These are phyloP conservation scores for Aspergillus nanangensis DNA, from an alignment of 495 filamentous ascomycete species.

Conservation along the genomic window DNA sequence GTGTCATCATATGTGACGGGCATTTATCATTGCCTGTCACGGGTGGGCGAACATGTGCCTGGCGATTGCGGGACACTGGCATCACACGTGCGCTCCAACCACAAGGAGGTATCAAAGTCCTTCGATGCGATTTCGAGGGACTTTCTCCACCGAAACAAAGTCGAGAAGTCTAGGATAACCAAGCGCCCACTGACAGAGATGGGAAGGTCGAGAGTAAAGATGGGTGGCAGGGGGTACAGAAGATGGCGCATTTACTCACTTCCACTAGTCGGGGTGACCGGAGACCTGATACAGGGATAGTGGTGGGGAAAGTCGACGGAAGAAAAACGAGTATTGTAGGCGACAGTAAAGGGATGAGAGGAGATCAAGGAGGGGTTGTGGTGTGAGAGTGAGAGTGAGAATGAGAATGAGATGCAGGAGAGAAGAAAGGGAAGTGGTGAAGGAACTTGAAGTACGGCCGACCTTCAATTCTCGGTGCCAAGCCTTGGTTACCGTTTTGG, in stretches of 20 bases:
- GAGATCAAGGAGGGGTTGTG: too few relatives aligned
- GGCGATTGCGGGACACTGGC: too few relatives aligned
- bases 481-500: conserved; percentile 6
- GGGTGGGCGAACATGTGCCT: too few relatives aligned
- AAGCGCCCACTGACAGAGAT: neutral
- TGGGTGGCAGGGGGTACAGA: neutral
- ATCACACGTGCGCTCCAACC: too few relatives aligned
- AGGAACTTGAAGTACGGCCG: conserved; percentile 5
- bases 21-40: too few relatives aligned
- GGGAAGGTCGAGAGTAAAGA: neutral
- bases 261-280: neutral
- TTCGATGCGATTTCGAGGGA: too few relatives aligned
- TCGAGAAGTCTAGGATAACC: too few relatives aligned
- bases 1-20: too few relatives aligned
- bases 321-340: neutral
- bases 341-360: neutral
- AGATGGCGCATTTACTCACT: conserved; percentile 2
- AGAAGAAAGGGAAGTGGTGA: conserved; percentile 3
- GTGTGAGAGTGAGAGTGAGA: neutral
- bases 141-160: too few relatives aligned
- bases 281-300: neutral
- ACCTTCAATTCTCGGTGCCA: conserved; percentile 6
- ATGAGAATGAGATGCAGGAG: neutral
- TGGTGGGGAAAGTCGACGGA: neutral
- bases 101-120: too few relatives aligned